Evolutionary conservation across 2,329 filamentous ascomycete genomes (phyloP).

Genomic region (Fusarium clavum): DNA sequence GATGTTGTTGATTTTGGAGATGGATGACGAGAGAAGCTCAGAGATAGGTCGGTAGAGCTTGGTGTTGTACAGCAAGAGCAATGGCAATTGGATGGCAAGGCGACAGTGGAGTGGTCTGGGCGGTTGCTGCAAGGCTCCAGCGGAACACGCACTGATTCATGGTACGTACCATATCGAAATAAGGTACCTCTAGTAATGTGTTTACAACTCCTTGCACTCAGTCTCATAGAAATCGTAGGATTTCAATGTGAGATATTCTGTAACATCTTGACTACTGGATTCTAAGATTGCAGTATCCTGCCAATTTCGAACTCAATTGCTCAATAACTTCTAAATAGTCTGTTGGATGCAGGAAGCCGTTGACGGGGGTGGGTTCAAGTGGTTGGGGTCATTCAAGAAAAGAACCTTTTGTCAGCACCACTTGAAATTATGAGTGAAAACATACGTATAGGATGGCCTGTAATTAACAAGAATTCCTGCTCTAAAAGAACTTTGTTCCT

Average conservation of each 20-base stretch:
- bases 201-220: background rate
- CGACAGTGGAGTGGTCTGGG: constrained; percentile 32
- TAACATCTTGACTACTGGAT: background rate
- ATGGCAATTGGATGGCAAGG: constrained; percentile 40
- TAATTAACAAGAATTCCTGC: background rate
- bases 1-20: constrained; percentile 30
- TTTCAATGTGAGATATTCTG: background rate
- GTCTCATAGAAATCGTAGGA: background rate
- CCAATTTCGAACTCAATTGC: background rate
- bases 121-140: constrained; percentile 48
- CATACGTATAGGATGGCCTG: background rate
- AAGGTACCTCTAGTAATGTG: background rate
- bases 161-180: constrained; percentile 8
- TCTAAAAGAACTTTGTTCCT: background rate
- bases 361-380: background rate
- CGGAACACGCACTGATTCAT: constrained; percentile 45
- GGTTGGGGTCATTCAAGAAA: too few species aligned
- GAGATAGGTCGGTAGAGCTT: constrained; percentile 36
- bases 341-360: background rate
- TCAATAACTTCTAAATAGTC: background rate
- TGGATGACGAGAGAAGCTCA: constrained; percentile 45
- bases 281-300: background rate
- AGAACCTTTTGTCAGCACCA: background rate
- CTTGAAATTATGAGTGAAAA: background rate
- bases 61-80: constrained; percentile 35